These are phyloP conservation scores for Avicennia marina DNA, from an alignment of 257 asterid species.

Conservation along the genomic window DNA sequence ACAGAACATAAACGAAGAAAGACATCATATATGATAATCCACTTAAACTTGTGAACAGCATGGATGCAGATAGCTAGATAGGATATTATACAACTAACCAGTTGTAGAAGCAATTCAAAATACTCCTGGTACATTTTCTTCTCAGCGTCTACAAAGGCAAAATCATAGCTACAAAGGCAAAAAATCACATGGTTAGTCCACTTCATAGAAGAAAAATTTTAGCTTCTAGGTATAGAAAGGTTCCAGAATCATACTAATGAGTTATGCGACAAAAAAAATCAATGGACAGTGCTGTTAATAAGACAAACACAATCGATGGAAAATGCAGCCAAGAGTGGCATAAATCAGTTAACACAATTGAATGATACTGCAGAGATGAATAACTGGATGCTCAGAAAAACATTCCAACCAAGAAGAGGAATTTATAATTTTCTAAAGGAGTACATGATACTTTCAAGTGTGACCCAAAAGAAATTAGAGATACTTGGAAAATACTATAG, in stretches of 20 bases:
- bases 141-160: constrained; percentile 93
- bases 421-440: too few species aligned
- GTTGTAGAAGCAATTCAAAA: constrained; percentile 77
- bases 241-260: background rate
- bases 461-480: background rate
- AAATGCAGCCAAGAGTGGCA: too few species aligned
- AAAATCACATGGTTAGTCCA: constrained; percentile 19
- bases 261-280: background rate
- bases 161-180: constrained; percentile 64
- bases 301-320: too few species aligned
- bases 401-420: too few species aligned
- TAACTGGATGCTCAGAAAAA: too few species aligned
- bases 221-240: background rate
- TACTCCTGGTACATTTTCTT: constrained; percentile 87
- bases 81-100: constrained; percentile 43
- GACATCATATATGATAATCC: background rate
- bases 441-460: too few species aligned
- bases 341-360: too few species aligned
- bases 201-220: background rate
- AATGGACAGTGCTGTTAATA: too few species aligned
- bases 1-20: background rate
- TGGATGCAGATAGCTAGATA: constrained; percentile 5
- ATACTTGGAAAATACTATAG: too few species aligned
- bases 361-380: too few species aligned
- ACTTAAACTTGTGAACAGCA: background rate